These are phyloP conservation scores for Lablab purpureus DNA, from an alignment of 306 rosid genomes.

Conservation along the genomic window DNA sequence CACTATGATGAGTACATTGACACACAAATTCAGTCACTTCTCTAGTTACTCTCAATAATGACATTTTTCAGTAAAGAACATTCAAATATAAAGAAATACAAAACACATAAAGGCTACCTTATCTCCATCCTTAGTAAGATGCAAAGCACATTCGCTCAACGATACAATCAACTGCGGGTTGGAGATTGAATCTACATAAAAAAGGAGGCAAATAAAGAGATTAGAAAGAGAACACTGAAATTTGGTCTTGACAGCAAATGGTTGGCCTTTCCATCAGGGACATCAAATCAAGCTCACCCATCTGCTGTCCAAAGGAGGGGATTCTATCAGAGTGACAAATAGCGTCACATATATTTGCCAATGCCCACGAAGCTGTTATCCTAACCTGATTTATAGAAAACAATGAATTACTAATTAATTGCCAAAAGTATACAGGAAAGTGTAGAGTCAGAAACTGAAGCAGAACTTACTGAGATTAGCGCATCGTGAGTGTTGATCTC, in stretches of 20 bases:
- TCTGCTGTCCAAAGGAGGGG: conserved; percentile 50
- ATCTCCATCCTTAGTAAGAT: conserved; percentile 86
- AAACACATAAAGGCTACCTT: conserved; percentile 59
- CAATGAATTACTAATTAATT: conserved; percentile 33
- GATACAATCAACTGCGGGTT: conserved; percentile 59
- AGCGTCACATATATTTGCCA: conserved; percentile 95
- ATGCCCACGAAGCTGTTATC: conserved; percentile 95
- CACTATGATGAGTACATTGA: background rate
- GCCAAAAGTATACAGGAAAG: background rate
- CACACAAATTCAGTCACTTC: background rate
- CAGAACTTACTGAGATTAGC: conserved; percentile 68
- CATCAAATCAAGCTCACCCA: conserved; percentile 59
- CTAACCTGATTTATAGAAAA: conserved; percentile 67
- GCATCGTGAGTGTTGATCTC: conserved; percentile 78
- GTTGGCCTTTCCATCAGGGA: conserved; percentile 29
- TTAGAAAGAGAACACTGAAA: conserved; percentile 13
- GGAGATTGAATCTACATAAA: conserved; percentile 55
- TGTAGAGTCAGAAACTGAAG: background rate
- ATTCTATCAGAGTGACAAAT: conserved; percentile 62
- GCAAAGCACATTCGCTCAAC: conserved; percentile 78
- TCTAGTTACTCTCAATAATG: background rate
- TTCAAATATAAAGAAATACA: conserved; percentile 23
- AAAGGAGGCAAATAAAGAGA: conserved; percentile 7
- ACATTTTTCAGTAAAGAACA: conserved; percentile 24
- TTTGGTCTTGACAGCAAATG: conserved; percentile 9